Evolutionary conservation across 306 rosid species (phyloP), one percentile per base, ranked within the genome.

Genomic region (Urtica urens): DNA sequence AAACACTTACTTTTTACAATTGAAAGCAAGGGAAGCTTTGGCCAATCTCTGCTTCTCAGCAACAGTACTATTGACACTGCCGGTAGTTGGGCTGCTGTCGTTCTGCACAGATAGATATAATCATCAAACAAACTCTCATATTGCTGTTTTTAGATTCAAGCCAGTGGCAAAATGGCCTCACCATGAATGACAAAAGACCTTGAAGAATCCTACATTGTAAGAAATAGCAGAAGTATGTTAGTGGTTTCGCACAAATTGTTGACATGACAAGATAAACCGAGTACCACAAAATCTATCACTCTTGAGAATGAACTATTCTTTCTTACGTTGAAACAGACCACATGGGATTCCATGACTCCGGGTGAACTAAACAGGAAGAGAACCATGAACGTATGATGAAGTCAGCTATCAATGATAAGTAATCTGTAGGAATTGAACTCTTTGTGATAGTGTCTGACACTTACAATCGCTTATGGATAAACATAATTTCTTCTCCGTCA

Each of bases 331-430:
- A 81, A 13, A 82, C 96, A 7, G 96, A 90, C 99, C 99, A 90
- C 96, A 90, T 82, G 12, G 99, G 99, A 77, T 90, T 90, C 99
- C 99, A 90, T 75, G 79, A 81, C 73, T 90, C 99, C 3, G 99
- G 99, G 73, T 90, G 99, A 73, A 85, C 99, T 85, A 73, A 67
- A 56, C 44, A 35, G 3, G 14, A 34, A 69, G 30, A 64, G 65
- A 56, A 27, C 18, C 53, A 21, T 10, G 37, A 15, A n/a, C n/a
- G n/a, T n/a, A 61, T 48, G 52, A 31, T 38, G 16, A 67, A 45
- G 31, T 29, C 23, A 53, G 22, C 45, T 47, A 42, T 29, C 27
- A 26, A 49, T 28, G 21, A 2, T 35, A 23, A 41, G 42, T n/a
- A n/a, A n/a, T n/a, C n/a, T n/a, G 17, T 19, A 46, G 43, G 18